Base-by-base conservation (phyloP, 2,329 filamentous ascomycete genomes). In the Fonsecaea nubica region DNA sequence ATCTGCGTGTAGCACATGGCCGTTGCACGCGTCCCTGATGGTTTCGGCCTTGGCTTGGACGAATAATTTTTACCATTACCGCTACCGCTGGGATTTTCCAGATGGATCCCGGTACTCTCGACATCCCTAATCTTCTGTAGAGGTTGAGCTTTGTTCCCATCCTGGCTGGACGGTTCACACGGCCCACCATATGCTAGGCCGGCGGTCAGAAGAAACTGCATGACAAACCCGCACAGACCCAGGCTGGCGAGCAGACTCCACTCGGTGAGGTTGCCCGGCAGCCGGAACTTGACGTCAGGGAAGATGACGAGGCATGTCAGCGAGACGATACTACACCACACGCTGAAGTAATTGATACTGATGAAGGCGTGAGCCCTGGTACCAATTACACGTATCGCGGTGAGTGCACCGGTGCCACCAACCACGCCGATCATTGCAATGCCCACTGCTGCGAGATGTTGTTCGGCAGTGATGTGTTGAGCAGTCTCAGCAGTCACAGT, bases 181-280 rank as follows among this genome's bases (percentile, higher is more conserved):
- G 84, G 85, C 68, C 89, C 90, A 74, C 93, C 90, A 67, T 89
- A 87, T 30, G 90, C 83, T 56, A 97, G 79, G 0, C 92, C 92
- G 0, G 87, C 85, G 0, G 93, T 95, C 18, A 96, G 81, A n/a
- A 96, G 83, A 71, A 92, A 92, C 84, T 97, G 93, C 86, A 94
- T 90, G 25, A 90, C 76, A 75, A 97, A 94, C 0, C 93, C 93
- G 70, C 89, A 89, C 0, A 87, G 74, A 0, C 91, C 92, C 3
- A 96, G 80, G 42, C 89, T 85, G 0, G 89, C 62, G 15, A 97
- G 79, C 45, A 93, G 83, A 0, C 80, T 76, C 89, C 91, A 94
- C 75, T 93, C 82, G 1, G 82, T 79, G 2, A 78, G 40, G 12
- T 82, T 83, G 0, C 76, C 77, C 0, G 88, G 88, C 1, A 89